Evolutionary conservation across 2,329 filamentous ascomycete species (phyloP).

Genomic region (Pseudocercospora fijiensis): DNA sequence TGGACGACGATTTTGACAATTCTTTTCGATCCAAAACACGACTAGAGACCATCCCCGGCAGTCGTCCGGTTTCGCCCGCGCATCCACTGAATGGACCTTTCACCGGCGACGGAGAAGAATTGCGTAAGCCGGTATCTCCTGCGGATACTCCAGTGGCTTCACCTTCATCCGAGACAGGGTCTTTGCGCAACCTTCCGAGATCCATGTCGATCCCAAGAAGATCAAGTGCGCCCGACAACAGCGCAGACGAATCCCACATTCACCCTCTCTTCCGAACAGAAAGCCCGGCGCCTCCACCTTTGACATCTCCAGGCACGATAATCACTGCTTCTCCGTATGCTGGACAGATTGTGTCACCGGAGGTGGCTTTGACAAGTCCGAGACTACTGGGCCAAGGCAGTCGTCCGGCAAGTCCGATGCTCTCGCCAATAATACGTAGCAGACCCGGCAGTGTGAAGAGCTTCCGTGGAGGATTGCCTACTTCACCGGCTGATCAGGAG

Average conservation of each 20-base stretch:
- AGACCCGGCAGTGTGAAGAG: conserved; percentile 28
- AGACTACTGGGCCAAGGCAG: conserved; percentile 28
- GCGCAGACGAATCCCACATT: conserved; percentile 63
- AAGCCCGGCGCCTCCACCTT: conserved; percentile 63
- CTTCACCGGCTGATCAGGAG: conserved; percentile 16
- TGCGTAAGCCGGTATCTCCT: conserved; percentile 22
- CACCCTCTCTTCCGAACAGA: conserved; percentile 76
- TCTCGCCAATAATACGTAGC: conserved; percentile 15
- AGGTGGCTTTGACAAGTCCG: conserved; percentile 27
- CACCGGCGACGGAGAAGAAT: conserved; percentile 20
- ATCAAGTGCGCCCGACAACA: conserved; percentile 20
- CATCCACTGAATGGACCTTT: conserved; percentile 57
- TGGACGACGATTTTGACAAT: conserved; percentile 62
- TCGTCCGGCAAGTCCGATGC: conserved; percentile 19
- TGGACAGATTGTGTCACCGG: conserved; percentile 57
- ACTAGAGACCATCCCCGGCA: conserved; percentile 70
- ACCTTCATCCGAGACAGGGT: conserved; percentile 16
- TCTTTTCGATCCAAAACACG: conserved; percentile 52
- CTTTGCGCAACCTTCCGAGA: conserved; percentile 15
- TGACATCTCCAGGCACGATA: conserved; percentile 66
- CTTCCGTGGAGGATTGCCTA: conserved; percentile 16
- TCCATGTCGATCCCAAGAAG: conserved; percentile 11
- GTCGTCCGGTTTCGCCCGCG: conserved; percentile 64
- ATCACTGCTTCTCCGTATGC: conserved; percentile 69
- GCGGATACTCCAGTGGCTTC: conserved; percentile 13